Conservation (phyloP, 495 filamentous ascomycete species). For the Daldinia grandis region DNA sequence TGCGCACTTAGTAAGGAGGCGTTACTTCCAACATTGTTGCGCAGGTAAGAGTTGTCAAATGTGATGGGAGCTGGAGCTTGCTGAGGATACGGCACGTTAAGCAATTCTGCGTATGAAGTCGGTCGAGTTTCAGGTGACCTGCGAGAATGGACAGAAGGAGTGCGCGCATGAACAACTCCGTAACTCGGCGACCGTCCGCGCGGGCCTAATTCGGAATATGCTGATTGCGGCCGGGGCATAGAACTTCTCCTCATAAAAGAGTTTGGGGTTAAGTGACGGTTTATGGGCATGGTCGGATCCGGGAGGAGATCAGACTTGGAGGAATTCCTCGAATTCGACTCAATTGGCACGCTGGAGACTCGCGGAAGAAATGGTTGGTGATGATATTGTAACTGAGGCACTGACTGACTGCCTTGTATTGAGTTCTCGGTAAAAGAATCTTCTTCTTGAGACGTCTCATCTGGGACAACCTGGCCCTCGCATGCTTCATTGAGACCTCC, state of each 20-base stretch:
- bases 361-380: conserved; percentile 57
- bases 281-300: conserved; percentile 53
- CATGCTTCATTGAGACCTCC: conserved; percentile 53
- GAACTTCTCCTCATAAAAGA: conserved; percentile 61
- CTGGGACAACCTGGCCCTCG: conserved; percentile 51
- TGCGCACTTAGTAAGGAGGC: conserved; percentile 88
- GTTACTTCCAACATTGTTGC: conserved; percentile 81
- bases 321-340: conserved; percentile 47
- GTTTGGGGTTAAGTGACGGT: conserved; percentile 66
- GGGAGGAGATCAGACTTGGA: conserved; percentile 57
- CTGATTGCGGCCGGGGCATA: conserved; percentile 71
- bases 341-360: conserved; percentile 49
- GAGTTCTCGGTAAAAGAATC: conserved; percentile 53
- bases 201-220: conserved; percentile 72
- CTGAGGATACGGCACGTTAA: conserved; percentile 89
- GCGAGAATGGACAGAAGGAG: conserved; percentile 68
- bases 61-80: conserved; percentile 76
- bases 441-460: conserved; percentile 52
- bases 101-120: conserved; percentile 83
- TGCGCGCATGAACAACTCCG: conserved; percentile 55
- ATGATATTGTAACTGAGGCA: conserved; percentile 66
- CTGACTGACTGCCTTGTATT: conserved; percentile 47
- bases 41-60: conserved; percentile 80
- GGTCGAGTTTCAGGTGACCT: conserved; percentile 80
- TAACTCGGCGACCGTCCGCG: conserved; percentile 69